Evolutionary conservation across 1,139 yeast species (phyloP), one percentile per base, ranked within the genome.

Genomic region (Kodamaea plutei): DNA sequence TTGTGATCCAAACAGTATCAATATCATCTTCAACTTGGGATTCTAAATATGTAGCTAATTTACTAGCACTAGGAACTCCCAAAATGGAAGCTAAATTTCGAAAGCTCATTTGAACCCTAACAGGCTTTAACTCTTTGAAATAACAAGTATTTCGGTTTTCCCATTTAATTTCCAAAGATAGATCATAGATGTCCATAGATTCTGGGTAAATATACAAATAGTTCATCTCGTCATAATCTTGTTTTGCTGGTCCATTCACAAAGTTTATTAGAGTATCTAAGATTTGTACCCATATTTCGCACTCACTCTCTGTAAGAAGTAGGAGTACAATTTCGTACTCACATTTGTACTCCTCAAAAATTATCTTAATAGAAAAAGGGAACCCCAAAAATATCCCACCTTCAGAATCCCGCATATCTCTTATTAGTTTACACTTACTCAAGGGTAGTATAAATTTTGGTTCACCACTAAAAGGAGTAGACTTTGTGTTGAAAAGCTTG

Each of bases 381-480:
- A 55, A 57, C 4, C 40, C 44, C 0, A 71, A 47, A 33, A 43
- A 52, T 30, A 73, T 44, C 1, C 79, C 79, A 10, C 58, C 60
- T 8, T 44, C 44, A 12, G 52, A 54, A 5, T 63, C 64, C 13
- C 34, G 38, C 4, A 38, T 30, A 13, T 52, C 46, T 12, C 38
- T 40, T 4, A 44, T 21, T 8, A 69, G 23, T 20, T 45, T 44
- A 30, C 68, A 56, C 16, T 58, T 56, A 3, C 67, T 43, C 13
- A 76, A 50, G 0, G 84, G 79, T 5, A 79, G 58, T 11, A 76
- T 54, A 38, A 76, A 73, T 15, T 52, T 56, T 6, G 71, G 61
- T 3, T 56, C 59, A 12, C 75, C 53, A 7, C 20, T 17, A 9
- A 9, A 7, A 17, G 8, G 8, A 17, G 9, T 7, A 7, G 38